Evolutionary conservation across 148 eudicot species (phyloP), one percentile per base, ranked within the genome.

Genomic region (Rhododendron griersonianum): DNA sequence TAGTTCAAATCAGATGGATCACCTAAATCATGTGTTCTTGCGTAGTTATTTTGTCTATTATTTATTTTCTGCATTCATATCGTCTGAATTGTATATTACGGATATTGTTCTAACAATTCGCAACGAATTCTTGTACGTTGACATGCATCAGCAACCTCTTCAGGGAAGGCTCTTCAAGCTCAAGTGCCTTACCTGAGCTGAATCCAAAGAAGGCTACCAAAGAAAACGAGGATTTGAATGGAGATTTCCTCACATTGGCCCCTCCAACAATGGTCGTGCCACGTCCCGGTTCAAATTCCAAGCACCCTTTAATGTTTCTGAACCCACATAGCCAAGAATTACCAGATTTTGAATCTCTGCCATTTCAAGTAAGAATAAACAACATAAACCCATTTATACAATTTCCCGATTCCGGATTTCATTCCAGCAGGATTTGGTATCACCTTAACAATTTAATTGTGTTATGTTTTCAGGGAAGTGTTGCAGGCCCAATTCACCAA

Each of bases 201-300:
- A 87, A 81, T 25, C 41, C 83, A 30, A 83, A 69, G 59, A 89
- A 84, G 48, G 59, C 44, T 8, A 65, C 48, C 37, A 85, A 75
- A 47, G 88, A 74, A 63, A 85, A 84, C 30, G 86, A 25, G 50
- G 76, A 77, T 77, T 87, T 90, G 44, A 82, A 85, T 67, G 86
- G 89, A 75, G 92, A 92, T 81, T 91, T 92, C 67, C 92, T 92
- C 88, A 84, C 91, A 48, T 84, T 92, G 87, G 94, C 91, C 37
- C 91, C 88, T 86, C 92, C 94, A 30, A 8, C 82, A 15, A 33
- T 90, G 65, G 77, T 69, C 80, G n/a, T 80, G 13, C 87, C 90
- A 41, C 85, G 75, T 55, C 85, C 86, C 57, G 85, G 51, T 73
- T 65, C 91, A 59, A 87, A 88, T 85, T 59, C 83, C 7, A 86